Percentiles rank a stretch among this genome's conserved stretches.
Conservation (phyloP, 108 stramenopile genomes). For the Pseudonitzschia pungens region DNA sequence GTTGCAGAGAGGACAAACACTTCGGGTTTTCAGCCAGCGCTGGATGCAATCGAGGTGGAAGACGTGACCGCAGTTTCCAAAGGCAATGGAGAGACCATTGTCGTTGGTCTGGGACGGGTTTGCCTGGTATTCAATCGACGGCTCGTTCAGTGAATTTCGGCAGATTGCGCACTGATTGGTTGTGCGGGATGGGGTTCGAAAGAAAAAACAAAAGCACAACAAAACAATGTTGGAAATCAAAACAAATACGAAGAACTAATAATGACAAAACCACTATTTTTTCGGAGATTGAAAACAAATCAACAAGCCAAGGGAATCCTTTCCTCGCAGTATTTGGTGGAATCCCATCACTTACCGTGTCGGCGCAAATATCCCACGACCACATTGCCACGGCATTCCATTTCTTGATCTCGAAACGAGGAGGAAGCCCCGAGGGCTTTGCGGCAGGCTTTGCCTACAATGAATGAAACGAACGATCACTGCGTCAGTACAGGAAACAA, state of each 20-base stretch:
- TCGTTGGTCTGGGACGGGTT: conserved; percentile 97
- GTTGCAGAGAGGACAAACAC: conserved; percentile 98
- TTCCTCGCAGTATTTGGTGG: too few relatives aligned
- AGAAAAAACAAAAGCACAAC: too few relatives aligned
- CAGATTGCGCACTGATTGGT: conserved; percentile 97
- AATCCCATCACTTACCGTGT: conserved; percentile 80
- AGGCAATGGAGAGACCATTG: conserved; percentile 97
- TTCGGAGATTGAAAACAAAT: too few relatives aligned
- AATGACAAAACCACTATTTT: too few relatives aligned
- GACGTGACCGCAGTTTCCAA: conserved; percentile 98
- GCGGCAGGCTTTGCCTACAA: conserved; percentile 23
- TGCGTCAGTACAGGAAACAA: neutral
- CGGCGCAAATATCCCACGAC: conserved; percentile 99
- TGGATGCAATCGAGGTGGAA: conserved; percentile 99
- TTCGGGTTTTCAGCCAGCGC: conserved; percentile 96
- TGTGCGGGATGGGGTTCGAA: too few relatives aligned
- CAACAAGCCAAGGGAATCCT: too few relatives aligned
- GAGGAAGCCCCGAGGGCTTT: conserved; percentile 31
- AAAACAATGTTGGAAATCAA: conserved; percentile 8
- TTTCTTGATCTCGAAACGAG: conserved; percentile 92
- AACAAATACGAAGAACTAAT: too few relatives aligned
- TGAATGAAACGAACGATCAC: neutral
- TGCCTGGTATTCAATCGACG: conserved; percentile 98
- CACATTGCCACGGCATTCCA: conserved; percentile 99
- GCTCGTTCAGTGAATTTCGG: conserved; percentile 98